phyloP scores from a whole-genome alignment of 192 early-diverging fungal species.

The Podila minutissima region DNA sequence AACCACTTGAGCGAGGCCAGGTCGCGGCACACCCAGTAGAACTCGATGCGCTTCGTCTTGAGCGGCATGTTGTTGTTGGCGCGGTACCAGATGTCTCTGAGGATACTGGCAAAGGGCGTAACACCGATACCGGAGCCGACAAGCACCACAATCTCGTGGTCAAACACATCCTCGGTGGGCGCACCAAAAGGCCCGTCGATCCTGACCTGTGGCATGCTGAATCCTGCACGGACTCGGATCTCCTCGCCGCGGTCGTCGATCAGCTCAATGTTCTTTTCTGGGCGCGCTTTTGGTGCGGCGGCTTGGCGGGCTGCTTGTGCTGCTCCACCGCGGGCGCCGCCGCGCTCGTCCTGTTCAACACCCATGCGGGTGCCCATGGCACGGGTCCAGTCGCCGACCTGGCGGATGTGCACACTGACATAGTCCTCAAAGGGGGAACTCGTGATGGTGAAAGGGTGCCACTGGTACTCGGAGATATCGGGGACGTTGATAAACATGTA shows the following conservation, averaged over 20 bases:
- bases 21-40: conserved; percentile 76
- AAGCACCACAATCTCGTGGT: conserved; percentile 72
- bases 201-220: conserved; percentile 64
- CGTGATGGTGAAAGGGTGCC: conserved; percentile 79
- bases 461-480: conserved; percentile 70
- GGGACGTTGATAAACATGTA: conserved; percentile 80
- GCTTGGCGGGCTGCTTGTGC: not conserved
- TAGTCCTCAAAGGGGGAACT: conserved; percentile 56
- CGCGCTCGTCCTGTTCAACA: conserved; percentile 39
- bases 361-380: conserved; percentile 49
- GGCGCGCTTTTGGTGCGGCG: not conserved
- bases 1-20: conserved; percentile 75
- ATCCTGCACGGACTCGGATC: conserved; percentile 37
- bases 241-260: conserved; percentile 46
- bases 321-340: not conserved
- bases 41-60: conserved; percentile 62
- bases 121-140: conserved; percentile 82
- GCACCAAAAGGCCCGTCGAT: conserved; percentile 88
- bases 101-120: conserved; percentile 77
- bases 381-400: conserved; percentile 56
- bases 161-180: conserved; percentile 79
- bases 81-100: conserved; percentile 73
- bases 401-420: conserved; percentile 56
- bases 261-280: conserved; percentile 34
- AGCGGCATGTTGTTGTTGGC: conserved; percentile 55